Evolutionary conservation across 192 early-diverging fungal genomes (phyloP).

Genomic region (Coemansia sp.): DNA sequence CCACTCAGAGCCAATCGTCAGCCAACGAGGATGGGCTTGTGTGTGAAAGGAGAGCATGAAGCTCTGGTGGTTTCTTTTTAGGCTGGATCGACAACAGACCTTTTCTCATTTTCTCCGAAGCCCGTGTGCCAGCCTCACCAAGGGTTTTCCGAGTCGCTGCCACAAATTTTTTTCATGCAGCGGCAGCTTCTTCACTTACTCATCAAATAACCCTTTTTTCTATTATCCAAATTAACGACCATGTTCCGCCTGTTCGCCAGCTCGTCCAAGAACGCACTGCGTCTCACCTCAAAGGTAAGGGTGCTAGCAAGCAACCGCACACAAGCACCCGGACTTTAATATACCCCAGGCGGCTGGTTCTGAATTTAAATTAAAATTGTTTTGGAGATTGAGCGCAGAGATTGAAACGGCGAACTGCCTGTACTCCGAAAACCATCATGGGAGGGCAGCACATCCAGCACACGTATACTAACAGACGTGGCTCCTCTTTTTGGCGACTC

Average conservation of each 20-base stretch:
- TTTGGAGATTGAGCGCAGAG: too few relatives aligned
- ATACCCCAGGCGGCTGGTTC: constrained; percentile 7
- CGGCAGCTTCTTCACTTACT: not conserved
- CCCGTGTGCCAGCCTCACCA: not conserved
- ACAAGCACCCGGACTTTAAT: not conserved
- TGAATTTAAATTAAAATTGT: too few relatives aligned
- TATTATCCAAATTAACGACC: constrained; percentile 3
- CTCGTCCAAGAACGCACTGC: constrained; percentile 46
- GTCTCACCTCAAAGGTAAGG: constrained; percentile 44
- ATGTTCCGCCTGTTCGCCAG: constrained; percentile 54
- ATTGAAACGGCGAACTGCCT: too few relatives aligned
- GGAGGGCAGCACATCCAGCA: too few relatives aligned
- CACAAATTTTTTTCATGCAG: not conserved
- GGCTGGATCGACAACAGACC: not conserved
- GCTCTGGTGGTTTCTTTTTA: not conserved
- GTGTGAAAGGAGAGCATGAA: too few relatives aligned
- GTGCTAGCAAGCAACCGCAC: not conserved
- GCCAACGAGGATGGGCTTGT: too few relatives aligned
- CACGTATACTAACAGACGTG: too few relatives aligned
- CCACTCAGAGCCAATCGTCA: too few relatives aligned
- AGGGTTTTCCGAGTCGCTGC: not conserved
- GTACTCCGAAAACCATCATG: too few relatives aligned
- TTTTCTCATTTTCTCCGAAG: constrained; percentile 7
- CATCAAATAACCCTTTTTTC: not conserved
- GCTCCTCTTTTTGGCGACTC: not conserved